Percentiles rank a stretch among this genome's conserved stretches.
phyloP scores from a whole-genome alignment of 306 rosid genomes.

The Malus fusca region DNA sequence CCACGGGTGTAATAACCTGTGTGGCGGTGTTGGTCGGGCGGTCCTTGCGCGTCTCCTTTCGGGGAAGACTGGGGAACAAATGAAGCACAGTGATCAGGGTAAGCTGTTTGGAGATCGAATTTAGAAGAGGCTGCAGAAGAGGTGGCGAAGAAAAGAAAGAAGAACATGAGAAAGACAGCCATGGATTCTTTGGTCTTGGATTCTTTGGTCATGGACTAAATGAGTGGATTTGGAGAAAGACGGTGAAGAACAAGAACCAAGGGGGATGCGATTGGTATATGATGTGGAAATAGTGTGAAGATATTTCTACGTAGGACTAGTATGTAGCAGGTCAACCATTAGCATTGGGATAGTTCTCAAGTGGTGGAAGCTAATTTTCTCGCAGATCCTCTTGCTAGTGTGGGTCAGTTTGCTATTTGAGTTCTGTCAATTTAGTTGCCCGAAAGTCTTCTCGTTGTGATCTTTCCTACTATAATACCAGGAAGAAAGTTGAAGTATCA shows the following conservation, averaged over 20 bases:
- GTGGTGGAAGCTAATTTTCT: too few relatives aligned
- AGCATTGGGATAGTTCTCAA: neutral
- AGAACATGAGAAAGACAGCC: neutral
- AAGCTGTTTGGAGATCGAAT: slow-evolving; percentile 6
- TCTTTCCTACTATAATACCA: neutral
- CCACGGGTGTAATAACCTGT: slow-evolving; percentile 35
- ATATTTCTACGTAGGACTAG: too few relatives aligned
- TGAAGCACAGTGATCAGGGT: slow-evolving; percentile 39
- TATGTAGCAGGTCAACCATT: neutral
- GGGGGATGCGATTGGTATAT: neutral
- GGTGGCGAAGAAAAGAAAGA: slow-evolving; percentile 7
- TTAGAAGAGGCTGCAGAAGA: slow-evolving; percentile 8
- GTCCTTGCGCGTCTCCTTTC: neutral
- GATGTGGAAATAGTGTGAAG: neutral
- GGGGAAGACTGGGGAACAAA: slow-evolving; percentile 22
- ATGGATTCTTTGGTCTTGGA: neutral
- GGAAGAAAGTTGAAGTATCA: too few relatives aligned
- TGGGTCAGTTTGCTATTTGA: too few relatives aligned
- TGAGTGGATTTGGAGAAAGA: neutral
- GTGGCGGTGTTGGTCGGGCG: slow-evolving; percentile 3
- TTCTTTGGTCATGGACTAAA: too few relatives aligned
- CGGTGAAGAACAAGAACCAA: neutral
- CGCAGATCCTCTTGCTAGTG: too few relatives aligned
- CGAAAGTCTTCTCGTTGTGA: neutral
- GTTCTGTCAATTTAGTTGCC: too few relatives aligned